Evolutionary conservation across 1,139 yeast species (phyloP), one percentile per base, ranked within the genome.

Genomic region (Candida labiduridarum): DNA sequence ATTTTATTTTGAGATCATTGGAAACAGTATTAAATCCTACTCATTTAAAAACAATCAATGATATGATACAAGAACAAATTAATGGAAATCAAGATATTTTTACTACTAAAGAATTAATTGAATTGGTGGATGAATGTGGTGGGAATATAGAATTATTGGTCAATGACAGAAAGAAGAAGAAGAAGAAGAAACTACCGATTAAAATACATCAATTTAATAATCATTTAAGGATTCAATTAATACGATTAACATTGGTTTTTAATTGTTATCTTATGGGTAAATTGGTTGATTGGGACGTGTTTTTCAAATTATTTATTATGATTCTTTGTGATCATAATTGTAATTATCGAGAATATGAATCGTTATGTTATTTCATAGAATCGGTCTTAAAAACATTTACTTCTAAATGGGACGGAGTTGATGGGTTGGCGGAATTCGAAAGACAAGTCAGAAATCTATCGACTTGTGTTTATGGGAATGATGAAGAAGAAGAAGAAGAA

Each of bases 291-390:
- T 34, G 33, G 22, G 27, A 10, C 4, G 10, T 4, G 7, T n/a
- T 43, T 39, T 16, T 47, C 31, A 39, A 44, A 33, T 19, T 53
- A 4, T 60, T 59, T 34, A 47, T 59, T 10, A 49, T 49, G 7
- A 47, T 59, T 1, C 41, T 62, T 6, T 54, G 60, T 41, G 68
- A 64, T 52, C 56, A 56, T 33, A 62, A 63, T 50, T 52, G 53
- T 5, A 50, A 55, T 15, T 49, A 49, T 43, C 31, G 52, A 29
- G 53, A 54, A 25, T 53, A 53, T 44, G 15, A 35, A 2, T 45
- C 50, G 0, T 40, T 62, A 16, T 25, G 42, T 16, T 44, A 53
- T 16, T 59, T 59, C 38, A 49, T 56, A 2, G 14, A 43, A 7
- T 15, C 48, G 9, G 46, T 49, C 4, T 49, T 51, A 22, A 36